These are phyloP conservation scores for Clitoria ternatea DNA, from an alignment of 306 rosid species.

Conservation along the genomic window DNA sequence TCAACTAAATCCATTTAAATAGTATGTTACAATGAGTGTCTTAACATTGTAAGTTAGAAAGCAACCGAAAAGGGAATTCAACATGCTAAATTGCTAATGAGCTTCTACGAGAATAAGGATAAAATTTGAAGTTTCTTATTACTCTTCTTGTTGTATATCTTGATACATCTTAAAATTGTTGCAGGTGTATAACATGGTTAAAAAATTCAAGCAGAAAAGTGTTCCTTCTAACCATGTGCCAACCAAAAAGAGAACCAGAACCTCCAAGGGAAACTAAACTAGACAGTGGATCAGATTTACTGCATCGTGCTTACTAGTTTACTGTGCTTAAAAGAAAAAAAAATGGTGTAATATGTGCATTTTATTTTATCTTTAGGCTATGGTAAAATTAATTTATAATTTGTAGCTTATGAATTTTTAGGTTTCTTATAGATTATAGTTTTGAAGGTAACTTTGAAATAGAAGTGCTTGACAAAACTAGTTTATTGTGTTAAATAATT, in stretches of 20 bases:
- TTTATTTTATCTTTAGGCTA: too few relatives aligned
- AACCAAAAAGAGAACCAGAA: slow-evolving; percentile 46
- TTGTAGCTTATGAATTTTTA: too few relatives aligned
- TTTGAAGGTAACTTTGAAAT: too few relatives aligned
- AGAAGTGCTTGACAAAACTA: too few relatives aligned
- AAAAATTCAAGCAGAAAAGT: slow-evolving; percentile 60
- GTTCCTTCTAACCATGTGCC: slow-evolving; percentile 24
- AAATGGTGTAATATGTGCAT: not conserved
- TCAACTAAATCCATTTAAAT: not conserved
- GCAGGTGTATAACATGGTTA: slow-evolving; percentile 75
- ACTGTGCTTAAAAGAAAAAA: not conserved
- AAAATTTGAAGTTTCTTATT: not conserved
- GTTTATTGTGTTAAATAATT: too few relatives aligned
- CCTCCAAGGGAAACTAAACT: slow-evolving; percentile 22
- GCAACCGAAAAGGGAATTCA: not conserved
- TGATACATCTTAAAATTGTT: slow-evolving; percentile 1
- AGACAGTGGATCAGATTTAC: not conserved
- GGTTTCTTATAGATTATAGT: too few relatives aligned
- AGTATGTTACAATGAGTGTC: not conserved
- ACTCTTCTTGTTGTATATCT: slow-evolving; percentile 14
- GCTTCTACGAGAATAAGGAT: slow-evolving; percentile 2
- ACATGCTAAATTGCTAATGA: not conserved
- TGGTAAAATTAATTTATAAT: too few relatives aligned
- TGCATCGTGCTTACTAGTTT: not conserved
- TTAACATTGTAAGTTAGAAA: not conserved